These are phyloP conservation scores for Pseudogymnoascus sp. DNA, from an alignment of 2,329 filamentous ascomycete genomes.

Conservation along the genomic window DNA sequence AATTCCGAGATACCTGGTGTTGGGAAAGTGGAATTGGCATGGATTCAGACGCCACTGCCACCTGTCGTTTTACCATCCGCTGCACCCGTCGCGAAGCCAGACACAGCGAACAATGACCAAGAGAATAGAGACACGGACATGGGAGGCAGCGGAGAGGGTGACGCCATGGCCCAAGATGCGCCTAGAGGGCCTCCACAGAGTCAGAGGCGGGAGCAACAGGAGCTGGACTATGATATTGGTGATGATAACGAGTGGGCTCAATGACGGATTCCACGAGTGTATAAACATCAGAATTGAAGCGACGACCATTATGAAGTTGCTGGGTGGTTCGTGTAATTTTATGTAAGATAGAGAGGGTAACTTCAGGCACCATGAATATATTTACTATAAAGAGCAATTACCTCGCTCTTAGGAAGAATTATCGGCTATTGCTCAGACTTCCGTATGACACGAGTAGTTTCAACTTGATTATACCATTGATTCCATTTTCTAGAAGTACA, in stretches of 20 bases:
- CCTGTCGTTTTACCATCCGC: constrained; percentile 17
- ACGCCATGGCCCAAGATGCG: constrained; percentile 21
- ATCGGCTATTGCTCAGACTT: background rate
- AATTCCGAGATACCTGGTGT: constrained; percentile 53
- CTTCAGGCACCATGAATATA: background rate
- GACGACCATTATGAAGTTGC: background rate
- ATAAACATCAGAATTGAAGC: background rate
- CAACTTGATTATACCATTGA: background rate
- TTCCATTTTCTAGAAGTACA: constrained; percentile 6
- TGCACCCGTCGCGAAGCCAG: constrained; percentile 9
- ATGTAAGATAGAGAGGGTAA: background rate
- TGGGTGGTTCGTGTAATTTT: background rate
- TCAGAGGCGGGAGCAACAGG: constrained; percentile 16
- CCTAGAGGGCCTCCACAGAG: constrained; percentile 5
- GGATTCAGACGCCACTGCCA: constrained; percentile 38
- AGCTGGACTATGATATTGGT: constrained; percentile 35
- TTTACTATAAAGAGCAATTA: background rate
- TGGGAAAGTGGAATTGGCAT: constrained; percentile 56
- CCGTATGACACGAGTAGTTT: background rate
- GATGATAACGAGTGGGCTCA: constrained; percentile 31
- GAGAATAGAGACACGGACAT: constrained; percentile 19
- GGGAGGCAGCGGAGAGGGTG: constrained; percentile 20
- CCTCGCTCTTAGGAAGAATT: background rate
- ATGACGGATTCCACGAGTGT: background rate
- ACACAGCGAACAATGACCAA: constrained; percentile 8